Conservation (phyloP, 148 eudicot genomes). For the Rhododendron vialii region DNA sequence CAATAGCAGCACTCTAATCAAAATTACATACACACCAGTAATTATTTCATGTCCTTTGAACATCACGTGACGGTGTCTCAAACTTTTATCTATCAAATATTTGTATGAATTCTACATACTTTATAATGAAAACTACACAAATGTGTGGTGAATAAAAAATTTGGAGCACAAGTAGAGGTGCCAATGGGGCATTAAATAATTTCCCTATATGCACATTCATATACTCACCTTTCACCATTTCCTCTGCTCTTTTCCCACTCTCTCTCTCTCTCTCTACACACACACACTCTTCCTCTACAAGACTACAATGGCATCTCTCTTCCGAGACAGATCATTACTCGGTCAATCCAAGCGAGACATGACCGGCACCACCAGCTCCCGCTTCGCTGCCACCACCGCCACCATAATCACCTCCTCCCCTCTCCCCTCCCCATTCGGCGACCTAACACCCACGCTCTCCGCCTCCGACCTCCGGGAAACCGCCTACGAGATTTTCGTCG, state of each 20-base stretch:
- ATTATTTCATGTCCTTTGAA: too few relatives aligned
- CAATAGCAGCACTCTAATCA: background rate
- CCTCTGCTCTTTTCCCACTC: conserved; percentile 1
- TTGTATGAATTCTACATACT: too few relatives aligned
- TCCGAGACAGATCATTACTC: conserved; percentile 52
- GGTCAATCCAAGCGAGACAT: conserved; percentile 53
- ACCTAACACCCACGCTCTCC: conserved; percentile 63
- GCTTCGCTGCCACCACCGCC: conserved; percentile 3
- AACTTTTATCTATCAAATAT: too few relatives aligned
- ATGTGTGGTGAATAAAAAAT: too few relatives aligned
- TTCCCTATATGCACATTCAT: background rate
- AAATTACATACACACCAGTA: background rate
- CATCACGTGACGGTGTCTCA: too few relatives aligned
- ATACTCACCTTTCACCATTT: background rate
- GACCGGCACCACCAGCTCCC: conserved; percentile 23
- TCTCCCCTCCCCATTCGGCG: conserved; percentile 70
- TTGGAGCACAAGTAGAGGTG: too few relatives aligned
- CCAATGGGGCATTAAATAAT: background rate
- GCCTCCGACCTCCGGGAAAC: conserved; percentile 66
- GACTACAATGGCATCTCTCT: conserved; percentile 65
- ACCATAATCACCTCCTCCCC: conserved; percentile 32
- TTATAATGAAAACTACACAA: too few relatives aligned
- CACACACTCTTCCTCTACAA: conserved; percentile 11
- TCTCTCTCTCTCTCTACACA: background rate
- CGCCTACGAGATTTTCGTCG: conserved; percentile 90